phyloP scores from a whole-genome alignment of 345 rosid genomes.

The Gynandropsis gynandra region DNA sequence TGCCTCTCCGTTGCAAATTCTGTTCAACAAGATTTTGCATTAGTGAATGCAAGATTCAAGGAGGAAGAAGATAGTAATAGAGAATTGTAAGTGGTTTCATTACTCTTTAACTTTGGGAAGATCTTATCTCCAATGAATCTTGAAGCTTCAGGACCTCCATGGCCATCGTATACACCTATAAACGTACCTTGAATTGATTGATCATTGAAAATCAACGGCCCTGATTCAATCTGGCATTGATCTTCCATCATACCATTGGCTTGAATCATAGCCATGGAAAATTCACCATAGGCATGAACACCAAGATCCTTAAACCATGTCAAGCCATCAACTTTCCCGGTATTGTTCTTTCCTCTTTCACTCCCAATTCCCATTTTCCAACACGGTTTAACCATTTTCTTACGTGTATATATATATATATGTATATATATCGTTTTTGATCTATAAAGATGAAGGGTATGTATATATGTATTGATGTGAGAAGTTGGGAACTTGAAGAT shows the following conservation, averaged over 20 bases:
- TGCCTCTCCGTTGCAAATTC: conserved; percentile 42
- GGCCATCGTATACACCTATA: conserved; percentile 80
- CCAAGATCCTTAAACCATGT: conserved; percentile 69
- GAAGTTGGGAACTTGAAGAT: too few relatives aligned
- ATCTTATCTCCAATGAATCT: conserved; percentile 49
- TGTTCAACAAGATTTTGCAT: conserved; percentile 25
- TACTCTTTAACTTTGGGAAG: conserved; percentile 59
- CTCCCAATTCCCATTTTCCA: conserved; percentile 43
- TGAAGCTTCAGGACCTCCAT: conserved; percentile 78
- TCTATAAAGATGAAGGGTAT: too few relatives aligned
- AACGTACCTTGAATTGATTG: conserved; percentile 55
- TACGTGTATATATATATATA: conserved; percentile 9
- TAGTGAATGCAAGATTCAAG: conserved; percentile 9
- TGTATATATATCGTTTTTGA: background rate
- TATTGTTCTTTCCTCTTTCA: conserved; percentile 28
- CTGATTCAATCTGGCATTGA: conserved; percentile 86
- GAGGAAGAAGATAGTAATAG: background rate
- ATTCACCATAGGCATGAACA: conserved; percentile 56
- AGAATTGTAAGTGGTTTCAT: conserved; percentile 14
- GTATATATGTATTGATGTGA: too few relatives aligned
- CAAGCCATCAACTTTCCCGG: conserved; percentile 47
- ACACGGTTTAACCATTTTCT: conserved; percentile 51
- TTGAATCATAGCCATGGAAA: conserved; percentile 77
- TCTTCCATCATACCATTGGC: conserved; percentile 69
- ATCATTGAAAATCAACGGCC: conserved; percentile 38